Evolutionary conservation across 345 rosid species (phyloP), one percentile per base, ranked within the genome.

Genomic region (Punica granatum): DNA sequence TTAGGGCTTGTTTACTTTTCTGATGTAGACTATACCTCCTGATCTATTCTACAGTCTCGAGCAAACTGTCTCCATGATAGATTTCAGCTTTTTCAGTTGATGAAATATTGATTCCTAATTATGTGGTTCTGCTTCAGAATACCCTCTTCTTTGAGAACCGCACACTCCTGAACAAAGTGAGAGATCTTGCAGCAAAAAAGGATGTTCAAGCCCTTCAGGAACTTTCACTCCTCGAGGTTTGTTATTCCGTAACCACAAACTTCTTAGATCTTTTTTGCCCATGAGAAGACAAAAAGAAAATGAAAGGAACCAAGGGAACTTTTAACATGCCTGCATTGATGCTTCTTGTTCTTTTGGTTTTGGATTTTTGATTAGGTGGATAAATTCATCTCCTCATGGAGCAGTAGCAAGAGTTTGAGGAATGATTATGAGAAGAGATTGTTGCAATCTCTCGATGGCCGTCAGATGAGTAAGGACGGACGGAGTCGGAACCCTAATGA

Each of bases 391-490:
- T 77, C 87, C 64, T 84, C 79, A 62, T 94, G 99, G 99, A 74
- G 73, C 66, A 73, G 70, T 33, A 75, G 77, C 75, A 90, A 90
- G 78, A 78, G 80, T 63, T 82, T 88, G 74, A 84, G 98, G 84
- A 96, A 92, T 44, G 96, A 91, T 73, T 94, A 91, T n/a, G 80
- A 83, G 81, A 87, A 85, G 73, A 77, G 96, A 75, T 68, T 87
- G 46, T 67, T 84, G 75, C 63, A 74, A 61, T 93, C 96, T n/a
- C 72, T 86, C 64, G 89, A 89, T 70, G 73, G 60, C 49, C 84
- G 84, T 41, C 85, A 80, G 71, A 25, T 87, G 81, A 85, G 87
- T 72, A 76, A 74, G 60, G 99, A 94, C 77, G 97, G 87, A 60
- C 82, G 88, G 58, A 81, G 83, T 3, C 84, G 85, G 78, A 77